phyloP scores from a whole-genome alignment of 2,329 filamentous ascomycete genomes.

The Colletotrichum paranaense region DNA sequence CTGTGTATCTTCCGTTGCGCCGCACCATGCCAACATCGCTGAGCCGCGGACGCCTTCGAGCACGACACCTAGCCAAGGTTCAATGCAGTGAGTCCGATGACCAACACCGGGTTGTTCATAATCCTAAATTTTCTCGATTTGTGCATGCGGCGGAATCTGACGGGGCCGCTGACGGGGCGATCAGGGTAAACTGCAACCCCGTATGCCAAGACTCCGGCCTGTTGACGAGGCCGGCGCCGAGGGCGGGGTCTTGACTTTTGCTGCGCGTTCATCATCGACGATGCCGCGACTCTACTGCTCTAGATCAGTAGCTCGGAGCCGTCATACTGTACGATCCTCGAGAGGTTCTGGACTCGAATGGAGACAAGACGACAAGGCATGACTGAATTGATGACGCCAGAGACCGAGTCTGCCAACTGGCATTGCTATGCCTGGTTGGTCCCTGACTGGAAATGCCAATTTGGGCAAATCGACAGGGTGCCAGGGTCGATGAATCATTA shows the following conservation, averaged over 20 bases:
- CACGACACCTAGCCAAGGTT: neutral
- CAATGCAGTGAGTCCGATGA: neutral
- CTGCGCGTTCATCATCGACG: neutral
- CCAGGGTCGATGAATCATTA: constrained; percentile 33
- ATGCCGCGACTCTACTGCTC: neutral
- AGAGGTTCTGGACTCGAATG: constrained; percentile 6
- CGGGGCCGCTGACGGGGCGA: constrained; percentile 18
- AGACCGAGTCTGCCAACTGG: constrained; percentile 12
- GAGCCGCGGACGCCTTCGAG: neutral
- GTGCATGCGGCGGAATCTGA: constrained; percentile 20
- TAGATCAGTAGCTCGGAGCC: neutral
- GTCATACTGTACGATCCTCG: neutral
- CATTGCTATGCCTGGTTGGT: constrained; percentile 13
- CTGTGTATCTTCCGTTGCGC: neutral
- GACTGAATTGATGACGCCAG: constrained; percentile 28
- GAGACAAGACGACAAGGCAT: constrained; percentile 20
- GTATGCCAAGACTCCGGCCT: constrained; percentile 16
- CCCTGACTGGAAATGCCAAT: constrained; percentile 17
- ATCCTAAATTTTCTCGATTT: constrained; percentile 6
- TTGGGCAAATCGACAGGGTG: constrained; percentile 21
- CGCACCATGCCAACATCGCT: neutral
- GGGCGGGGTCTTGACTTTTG: constrained; percentile 11
- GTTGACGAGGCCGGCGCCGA: constrained; percentile 26
- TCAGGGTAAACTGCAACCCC: constrained; percentile 10
- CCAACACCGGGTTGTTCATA: neutral